Evolutionary conservation across 1,284 basidiomycete species (phyloP), one percentile per base, ranked within the genome.

Genomic region (Mrakiaceae sp.): DNA sequence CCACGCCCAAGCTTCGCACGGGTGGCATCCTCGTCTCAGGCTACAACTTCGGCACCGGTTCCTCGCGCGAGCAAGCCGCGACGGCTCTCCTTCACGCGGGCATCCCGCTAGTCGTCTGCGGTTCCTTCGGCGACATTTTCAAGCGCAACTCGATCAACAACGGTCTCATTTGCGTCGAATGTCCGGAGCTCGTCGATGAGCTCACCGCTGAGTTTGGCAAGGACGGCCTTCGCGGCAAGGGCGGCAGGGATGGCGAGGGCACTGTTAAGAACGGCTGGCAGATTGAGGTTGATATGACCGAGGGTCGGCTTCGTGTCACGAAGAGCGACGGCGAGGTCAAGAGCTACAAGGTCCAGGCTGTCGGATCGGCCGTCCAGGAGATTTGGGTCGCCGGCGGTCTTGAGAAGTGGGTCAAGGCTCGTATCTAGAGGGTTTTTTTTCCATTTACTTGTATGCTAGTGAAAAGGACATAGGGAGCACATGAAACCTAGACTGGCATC

Each of bases 131-230:
- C 14, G 96, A 98, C 76, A 98, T 98, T 71, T 99, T 97, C 82
- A 98, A 98, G 80, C 86, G 95, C 47, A 98, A 99, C 76, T 87
- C 92, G 12, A 98, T 98, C 80, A 98, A 98, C 79, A 98, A 99
- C 75, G 95, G 93, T 4, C 82, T 99, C 8, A 90, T 99, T 66
- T 97, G 95, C 73, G 76, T 98, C 60, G 95, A 98, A 77, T 90
- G 84, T 65, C 92, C 93, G 0, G 87, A 88, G 70, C 83, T 99
- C 58, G 87, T 98, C 39, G 79, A 81, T 43, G 91, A 96, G 70
- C 80, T 98, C 66, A 96, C 95, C 1, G 74, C 77, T 40, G 75
- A 79, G 62, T 91, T 87, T 73, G 87, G 84, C 0, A 84, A 83
- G 73, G 85, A 85, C 64, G 88, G 86, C 0, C 79, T 79, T 72